Evolutionary conservation across 1,139 yeast species (phyloP).

Genomic region (Tardiomyces digboiensis): DNA sequence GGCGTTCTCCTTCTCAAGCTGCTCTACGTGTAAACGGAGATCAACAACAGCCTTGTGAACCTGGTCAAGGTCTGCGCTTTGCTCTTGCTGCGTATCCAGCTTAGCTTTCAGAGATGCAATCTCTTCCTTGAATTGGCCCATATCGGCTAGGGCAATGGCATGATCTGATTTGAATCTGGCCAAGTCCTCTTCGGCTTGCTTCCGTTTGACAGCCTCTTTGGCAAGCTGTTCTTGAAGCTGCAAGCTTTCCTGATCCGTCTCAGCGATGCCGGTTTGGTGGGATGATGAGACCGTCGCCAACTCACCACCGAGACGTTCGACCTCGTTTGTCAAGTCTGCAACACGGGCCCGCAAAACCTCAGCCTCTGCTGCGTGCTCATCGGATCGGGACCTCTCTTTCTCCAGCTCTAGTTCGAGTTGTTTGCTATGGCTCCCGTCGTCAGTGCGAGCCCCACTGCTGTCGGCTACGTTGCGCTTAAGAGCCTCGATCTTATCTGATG

Average conservation of each 20-base stretch:
- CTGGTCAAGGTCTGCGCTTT: not conserved
- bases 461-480: not conserved
- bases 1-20: not conserved
- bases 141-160: not conserved
- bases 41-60: not conserved
- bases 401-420: not conserved
- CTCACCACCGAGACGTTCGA: not conserved
- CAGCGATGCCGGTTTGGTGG: not conserved
- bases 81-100: not conserved
- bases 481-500: conserved; percentile 18
- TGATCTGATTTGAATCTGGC: no score
- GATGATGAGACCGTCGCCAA: not conserved
- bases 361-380: conserved; percentile 11
- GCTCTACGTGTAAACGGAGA: not conserved
- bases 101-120: not conserved
- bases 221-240: not conserved
- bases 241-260: no score
- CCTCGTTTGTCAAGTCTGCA: conserved; percentile 2
- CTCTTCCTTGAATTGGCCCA: not conserved
- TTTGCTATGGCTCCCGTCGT: not conserved
- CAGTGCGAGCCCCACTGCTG: not conserved
- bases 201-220: not conserved
- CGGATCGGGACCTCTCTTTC: conserved; percentile 7
- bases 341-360: conserved; percentile 6
- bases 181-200: not conserved